Percentiles rank a stretch among this genome's conserved stretches.
Conservation (phyloP, 2,329 filamentous ascomycete genomes). For the Colletotrichum sp. region DNA sequence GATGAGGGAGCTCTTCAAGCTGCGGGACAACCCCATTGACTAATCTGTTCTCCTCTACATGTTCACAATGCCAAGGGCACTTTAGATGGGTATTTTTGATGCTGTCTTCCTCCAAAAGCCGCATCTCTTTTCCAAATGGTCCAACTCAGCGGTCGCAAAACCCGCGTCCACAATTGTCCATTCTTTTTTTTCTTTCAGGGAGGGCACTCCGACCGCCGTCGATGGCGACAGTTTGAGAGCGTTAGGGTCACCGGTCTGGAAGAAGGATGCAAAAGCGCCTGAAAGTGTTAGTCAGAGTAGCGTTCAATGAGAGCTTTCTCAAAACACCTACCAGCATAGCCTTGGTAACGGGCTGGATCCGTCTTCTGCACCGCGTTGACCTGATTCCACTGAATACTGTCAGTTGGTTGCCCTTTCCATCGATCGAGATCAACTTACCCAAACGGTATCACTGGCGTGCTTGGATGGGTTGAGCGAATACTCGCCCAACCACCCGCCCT, state of each 20-base stretch:
- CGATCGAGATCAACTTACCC: conserved; percentile 40
- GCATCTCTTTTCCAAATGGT: conserved; percentile 51
- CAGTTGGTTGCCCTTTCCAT: background rate
- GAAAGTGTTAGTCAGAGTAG: conserved; percentile 23
- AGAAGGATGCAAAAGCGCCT: conserved; percentile 65
- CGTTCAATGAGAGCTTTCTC: background rate
- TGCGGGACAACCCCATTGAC: conserved; percentile 73
- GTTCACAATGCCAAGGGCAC: background rate
- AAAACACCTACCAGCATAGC: conserved; percentile 40
- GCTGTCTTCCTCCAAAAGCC: conserved; percentile 57
- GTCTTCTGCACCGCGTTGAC: conserved; percentile 56
- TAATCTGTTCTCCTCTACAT: conserved; percentile 29
- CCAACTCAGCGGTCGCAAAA: conserved; percentile 44
- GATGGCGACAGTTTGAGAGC: conserved; percentile 56
- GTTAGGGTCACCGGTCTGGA: conserved; percentile 64
- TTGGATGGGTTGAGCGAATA: conserved; percentile 65
- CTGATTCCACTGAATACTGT: conserved; percentile 55
- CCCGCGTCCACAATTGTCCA: conserved; percentile 55
- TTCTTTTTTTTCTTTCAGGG: conserved; percentile 45
- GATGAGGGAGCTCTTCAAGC: conserved; percentile 74
- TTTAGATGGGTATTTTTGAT: conserved; percentile 49
- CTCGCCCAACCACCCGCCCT: conserved; percentile 59
- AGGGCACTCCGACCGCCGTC: conserved; percentile 49
- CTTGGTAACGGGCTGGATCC: conserved; percentile 59
- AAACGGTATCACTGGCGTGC: conserved; percentile 63